Base-by-base conservation (phyloP, 192 early-diverging fungal genomes). In the Powellomyces hirtus region DNA sequence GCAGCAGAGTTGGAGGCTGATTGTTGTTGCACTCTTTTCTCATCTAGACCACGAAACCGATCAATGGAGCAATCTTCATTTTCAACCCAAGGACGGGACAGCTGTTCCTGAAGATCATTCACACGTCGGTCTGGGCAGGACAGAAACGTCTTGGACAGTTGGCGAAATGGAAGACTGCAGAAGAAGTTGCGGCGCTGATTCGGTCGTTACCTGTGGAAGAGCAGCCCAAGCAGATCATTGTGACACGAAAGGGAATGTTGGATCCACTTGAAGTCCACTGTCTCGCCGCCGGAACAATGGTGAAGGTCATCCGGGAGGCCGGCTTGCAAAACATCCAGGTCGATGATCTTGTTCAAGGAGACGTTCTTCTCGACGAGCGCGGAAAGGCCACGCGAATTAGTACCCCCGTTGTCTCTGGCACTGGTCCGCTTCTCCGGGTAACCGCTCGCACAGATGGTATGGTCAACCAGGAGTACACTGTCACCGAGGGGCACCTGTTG, bases 121-220 rank as follows among this genome's bases (percentile, higher is more conserved):
- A 99, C 75, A 98, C 95, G 16, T 97, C 94, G 6, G 95, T 98
- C 37, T 99, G 95, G 95, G 95, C 95, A 16, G 95, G 95, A 27
- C 97, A 99, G 76, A 99, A 99, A 77, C 95, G 97, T 81, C 84
- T 99, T 22, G 97, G 97, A 62, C 97, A 99, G 81, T 79, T 99
- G 68, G 97, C 97, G 36, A 99, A 99, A 69, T 99, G 97, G 97
- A 99, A 99, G 87, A 98, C 97, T 2, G 97, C 97, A 11, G 97
- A 99, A 90, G 97, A 99, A 92, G 94, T 97, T 0, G 97, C 94
- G 31, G 97, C 97, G 26, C 84, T 99, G 77, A 96, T 99, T 86
- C 92, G 97, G 60, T 99, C 97, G 10, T 75, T 99, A 53, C 95
- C 97, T 33, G 89, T 98, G 16, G 97, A 99, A 87, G 97, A 99